Evolutionary conservation across 257 asterid genomes (phyloP).

Genomic region (Apocynum venetum): DNA sequence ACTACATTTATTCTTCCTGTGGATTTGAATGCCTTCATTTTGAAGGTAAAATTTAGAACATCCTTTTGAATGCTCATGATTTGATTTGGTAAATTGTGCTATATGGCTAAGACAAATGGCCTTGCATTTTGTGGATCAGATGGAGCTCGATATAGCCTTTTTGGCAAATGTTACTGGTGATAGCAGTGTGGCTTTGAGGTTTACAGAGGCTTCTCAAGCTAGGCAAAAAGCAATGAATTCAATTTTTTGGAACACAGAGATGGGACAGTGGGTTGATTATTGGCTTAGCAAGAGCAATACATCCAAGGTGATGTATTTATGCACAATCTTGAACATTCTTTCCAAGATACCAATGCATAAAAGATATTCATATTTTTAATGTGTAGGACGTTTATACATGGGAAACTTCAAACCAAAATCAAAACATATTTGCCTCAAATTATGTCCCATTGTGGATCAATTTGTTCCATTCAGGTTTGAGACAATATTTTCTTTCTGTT

Average conservation of each 20-base stretch:
- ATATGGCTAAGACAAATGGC: constrained; percentile 4
- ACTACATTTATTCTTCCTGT: constrained; percentile 75
- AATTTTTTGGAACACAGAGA: constrained; percentile 63
- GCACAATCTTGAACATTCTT: background rate
- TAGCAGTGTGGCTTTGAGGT: constrained; percentile 24
- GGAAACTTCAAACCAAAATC: constrained; percentile 60
- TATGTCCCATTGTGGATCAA: constrained; percentile 79
- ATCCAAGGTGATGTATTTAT: constrained; percentile 30
- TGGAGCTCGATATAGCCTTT: constrained; percentile 77
- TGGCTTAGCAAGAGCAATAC: constrained; percentile 43
- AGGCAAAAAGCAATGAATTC: constrained; percentile 63
- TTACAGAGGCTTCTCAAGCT: constrained; percentile 49
- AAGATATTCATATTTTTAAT: background rate
- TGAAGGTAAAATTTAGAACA: constrained; percentile 46
- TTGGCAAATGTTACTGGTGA: constrained; percentile 61
- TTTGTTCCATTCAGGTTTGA: constrained; percentile 59
- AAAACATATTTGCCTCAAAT: constrained; percentile 61
- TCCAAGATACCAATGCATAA: background rate
- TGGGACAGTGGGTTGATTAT: constrained; percentile 89
- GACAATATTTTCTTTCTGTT: constrained; percentile 4
- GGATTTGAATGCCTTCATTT: constrained; percentile 77
- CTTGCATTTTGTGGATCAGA: constrained; percentile 34
- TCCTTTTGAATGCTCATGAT: background rate
- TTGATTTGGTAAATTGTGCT: background rate
- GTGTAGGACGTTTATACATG: constrained; percentile 48